Percentiles rank a stretch among this genome's conserved stretches.
phyloP scores from a whole-genome alignment of 2,329 filamentous ascomycete species.

The Berkeleyomyces rouxiae region DNA sequence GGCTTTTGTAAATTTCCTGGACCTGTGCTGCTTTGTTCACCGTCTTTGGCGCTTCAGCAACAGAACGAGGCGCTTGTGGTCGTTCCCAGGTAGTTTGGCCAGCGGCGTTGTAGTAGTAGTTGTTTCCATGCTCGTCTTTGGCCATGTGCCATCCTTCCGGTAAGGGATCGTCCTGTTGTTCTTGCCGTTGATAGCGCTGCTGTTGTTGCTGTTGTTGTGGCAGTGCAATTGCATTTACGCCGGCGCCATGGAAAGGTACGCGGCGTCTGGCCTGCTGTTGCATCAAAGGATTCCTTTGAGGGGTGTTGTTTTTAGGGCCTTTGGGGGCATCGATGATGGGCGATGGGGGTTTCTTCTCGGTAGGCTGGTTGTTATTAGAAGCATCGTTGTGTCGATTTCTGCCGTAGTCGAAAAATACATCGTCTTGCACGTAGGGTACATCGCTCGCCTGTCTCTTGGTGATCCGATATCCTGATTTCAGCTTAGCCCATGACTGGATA shows the following conservation, averaged over 20 bases:
- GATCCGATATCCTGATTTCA: conserved; percentile 85
- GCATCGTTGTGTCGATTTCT: conserved; percentile 5
- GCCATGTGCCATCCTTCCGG: conserved; percentile 78
- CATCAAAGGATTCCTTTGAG: conserved; percentile 28
- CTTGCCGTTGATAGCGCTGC: neutral
- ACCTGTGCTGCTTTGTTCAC: conserved; percentile 46
- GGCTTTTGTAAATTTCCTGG: conserved; percentile 63
- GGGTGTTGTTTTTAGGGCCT: conserved; percentile 42
- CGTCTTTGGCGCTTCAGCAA: conserved; percentile 41
- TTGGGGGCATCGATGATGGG: conserved; percentile 36
- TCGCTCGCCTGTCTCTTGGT: conserved; percentile 54
- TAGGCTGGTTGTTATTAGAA: conserved; percentile 17
- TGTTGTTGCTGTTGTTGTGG: conserved; percentile 15
- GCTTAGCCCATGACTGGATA: conserved; percentile 70
- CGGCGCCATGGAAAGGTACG: conserved; percentile 32
- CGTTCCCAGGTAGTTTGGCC: conserved; percentile 69
- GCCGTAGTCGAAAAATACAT: conserved; percentile 4
- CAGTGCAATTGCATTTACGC: conserved; percentile 19
- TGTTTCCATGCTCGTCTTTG: conserved; percentile 50
- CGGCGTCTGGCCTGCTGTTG: neutral
- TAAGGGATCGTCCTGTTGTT: conserved; percentile 29
- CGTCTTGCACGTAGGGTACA: conserved; percentile 4
- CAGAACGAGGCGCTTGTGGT: conserved; percentile 42
- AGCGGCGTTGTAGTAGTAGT: conserved; percentile 71
- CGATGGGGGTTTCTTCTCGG: conserved; percentile 43